Conservation (phyloP, 495 filamentous ascomycete genomes). For the Pyronema omphalodes region DNA sequence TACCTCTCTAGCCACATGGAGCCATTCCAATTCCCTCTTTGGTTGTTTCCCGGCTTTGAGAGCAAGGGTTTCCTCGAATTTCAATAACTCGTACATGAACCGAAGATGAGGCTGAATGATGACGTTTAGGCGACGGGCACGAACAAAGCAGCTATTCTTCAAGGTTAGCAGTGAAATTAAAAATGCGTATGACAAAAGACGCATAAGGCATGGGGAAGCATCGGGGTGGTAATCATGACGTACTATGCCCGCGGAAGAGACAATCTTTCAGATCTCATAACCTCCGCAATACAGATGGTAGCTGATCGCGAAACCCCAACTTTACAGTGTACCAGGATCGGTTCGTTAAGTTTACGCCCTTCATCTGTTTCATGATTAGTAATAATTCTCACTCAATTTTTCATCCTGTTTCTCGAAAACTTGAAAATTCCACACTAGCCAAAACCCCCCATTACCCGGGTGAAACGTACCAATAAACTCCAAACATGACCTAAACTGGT, state of each 20-base stretch:
- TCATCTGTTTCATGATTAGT: conserved; percentile 34
- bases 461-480: conserved; percentile 67
- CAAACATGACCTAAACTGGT: conserved; percentile 72
- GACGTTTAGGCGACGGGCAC: conserved; percentile 62
- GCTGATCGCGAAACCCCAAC: conserved; percentile 89
- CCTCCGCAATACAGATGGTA: conserved; percentile 95
- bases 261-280: conserved; percentile 62
- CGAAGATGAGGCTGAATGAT: conserved; percentile 45
- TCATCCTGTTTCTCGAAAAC: no score
- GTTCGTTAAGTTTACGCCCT: conserved; percentile 52
- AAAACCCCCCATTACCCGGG: not conserved
- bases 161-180: conserved; percentile 1
- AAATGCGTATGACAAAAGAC: not conserved
- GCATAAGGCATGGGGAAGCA: not conserved
- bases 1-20: conserved; percentile 70
- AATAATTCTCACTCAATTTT: not conserved
- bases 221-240: conserved; percentile 17
- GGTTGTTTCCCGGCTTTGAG: conserved; percentile 26
- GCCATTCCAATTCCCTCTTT: conserved; percentile 77
- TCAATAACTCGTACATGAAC: conserved; percentile 57
- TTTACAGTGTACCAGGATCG: conserved; percentile 91
- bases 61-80: conserved; percentile 68
- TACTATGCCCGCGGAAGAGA: conserved; percentile 85
- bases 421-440: no score
- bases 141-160: conserved; percentile 58